Evolutionary conservation across 768 basidiomycete genomes (phyloP).

Genomic region (Rhodotorula toruloides): DNA sequence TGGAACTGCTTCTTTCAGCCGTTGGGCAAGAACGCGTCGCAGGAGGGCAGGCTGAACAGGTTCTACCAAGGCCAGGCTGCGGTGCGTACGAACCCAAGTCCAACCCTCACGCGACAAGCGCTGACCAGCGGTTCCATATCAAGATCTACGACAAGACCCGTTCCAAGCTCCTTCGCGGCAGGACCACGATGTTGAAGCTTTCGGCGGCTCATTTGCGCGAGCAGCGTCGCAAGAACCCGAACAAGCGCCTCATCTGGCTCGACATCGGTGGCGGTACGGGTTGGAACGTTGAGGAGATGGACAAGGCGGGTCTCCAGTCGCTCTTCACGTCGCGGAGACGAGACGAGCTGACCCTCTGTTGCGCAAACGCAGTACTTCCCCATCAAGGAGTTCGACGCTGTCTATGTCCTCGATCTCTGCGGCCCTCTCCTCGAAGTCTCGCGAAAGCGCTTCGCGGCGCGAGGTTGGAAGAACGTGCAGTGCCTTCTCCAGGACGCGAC

Average conservation of each 20-base stretch:
- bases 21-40: constrained; percentile 19
- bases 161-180: constrained; percentile 58
- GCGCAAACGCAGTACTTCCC: constrained; percentile 51
- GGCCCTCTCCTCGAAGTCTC: constrained; percentile 66
- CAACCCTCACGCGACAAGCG: too few relatives aligned
- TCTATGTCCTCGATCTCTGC: constrained; percentile 70
- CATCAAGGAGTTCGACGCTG: constrained; percentile 59
- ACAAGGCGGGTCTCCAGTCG: constrained; percentile 25
- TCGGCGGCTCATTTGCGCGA: constrained; percentile 59
- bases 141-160: constrained; percentile 64
- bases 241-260: constrained; percentile 63
- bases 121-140: too few relatives aligned
- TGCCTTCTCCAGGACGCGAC: constrained; percentile 69
- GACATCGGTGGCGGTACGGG: constrained; percentile 74
- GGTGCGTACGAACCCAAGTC: not conserved
- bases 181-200: constrained; percentile 67
- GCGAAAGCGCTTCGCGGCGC: constrained; percentile 59
- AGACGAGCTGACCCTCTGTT: too few relatives aligned
- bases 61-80: constrained; percentile 29
- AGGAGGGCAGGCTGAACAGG: constrained; percentile 26
- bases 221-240: constrained; percentile 48
- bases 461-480: constrained; percentile 69
- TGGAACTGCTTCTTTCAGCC: constrained; percentile 35
- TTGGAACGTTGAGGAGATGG: constrained; percentile 70
- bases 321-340: not conserved